Evolutionary conservation across 768 basidiomycete genomes (phyloP), one percentile per base, ranked within the genome.

Genomic region (Ramaria sp.): DNA sequence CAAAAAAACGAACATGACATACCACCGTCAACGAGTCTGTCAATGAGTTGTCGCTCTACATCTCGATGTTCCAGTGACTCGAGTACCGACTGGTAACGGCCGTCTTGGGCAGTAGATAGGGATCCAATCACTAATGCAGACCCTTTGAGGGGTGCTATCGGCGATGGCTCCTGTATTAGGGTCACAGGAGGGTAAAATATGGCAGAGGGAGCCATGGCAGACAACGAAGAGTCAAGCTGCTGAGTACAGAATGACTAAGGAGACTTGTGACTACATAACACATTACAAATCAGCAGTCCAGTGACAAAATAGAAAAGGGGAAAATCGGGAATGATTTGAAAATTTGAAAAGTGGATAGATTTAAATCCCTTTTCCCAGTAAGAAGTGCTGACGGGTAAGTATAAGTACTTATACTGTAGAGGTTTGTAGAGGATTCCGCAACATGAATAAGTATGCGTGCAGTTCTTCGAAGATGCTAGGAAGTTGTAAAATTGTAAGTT

Each of bases 21-120:
- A 91, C 91, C 91, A 73, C 80, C 78, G 69, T 89, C 90, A 15
- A 91, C 72, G 59, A 94, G 71, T 59, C 91, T 76, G 68, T 94
- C 91, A 30, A 92, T 71, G 73, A 93, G 81, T 66, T 91, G 83
- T 64, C 78, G 84, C 63, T 93, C 89, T 31, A 90, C 82, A 34
- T 71, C 64, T 60, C 76, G 69, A 17, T 73, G 75, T 11, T 50
- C 48, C 38, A 52, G 50, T 57, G 68, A 69, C 68, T 81, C 79
- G 58, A 91, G 71, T 61, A 75, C 73, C 7, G 80, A 75, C 67
- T 91, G 88, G 66, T 91, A 91, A 66, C 76, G 78, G 33, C 91
- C 91, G 65, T 90, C 81, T 66, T 81, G 78, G 3, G 90, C 91
- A 0, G 89, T 87, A 3, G 77, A 72, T 19, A 84, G 79, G 7